Percentiles rank a stretch among this genome's conserved stretches.
These are phyloP conservation scores for Chaetomiaceae sp. DNA, from an alignment of 2,329 filamentous ascomycete genomes.

Conservation along the genomic window DNA sequence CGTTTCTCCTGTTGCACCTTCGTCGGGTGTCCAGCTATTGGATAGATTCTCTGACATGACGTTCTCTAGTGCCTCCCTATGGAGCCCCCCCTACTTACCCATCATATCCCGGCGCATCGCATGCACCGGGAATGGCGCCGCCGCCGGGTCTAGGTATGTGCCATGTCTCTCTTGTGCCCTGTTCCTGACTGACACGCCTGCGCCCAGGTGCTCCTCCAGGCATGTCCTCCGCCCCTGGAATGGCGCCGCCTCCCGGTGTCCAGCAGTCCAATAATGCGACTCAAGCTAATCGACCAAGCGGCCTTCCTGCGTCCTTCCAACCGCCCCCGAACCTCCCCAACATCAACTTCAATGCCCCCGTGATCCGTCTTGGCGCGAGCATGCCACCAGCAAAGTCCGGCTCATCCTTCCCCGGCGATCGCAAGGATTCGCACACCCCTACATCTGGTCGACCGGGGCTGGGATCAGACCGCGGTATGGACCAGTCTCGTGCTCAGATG, in stretches of 20 bases:
- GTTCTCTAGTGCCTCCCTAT: slow-evolving; percentile 53
- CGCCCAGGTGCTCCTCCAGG: slow-evolving; percentile 67
- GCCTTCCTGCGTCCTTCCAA: slow-evolving; percentile 79
- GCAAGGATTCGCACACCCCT: slow-evolving; percentile 44
- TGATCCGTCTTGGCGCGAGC: slow-evolving; percentile 81
- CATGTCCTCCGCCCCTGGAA: slow-evolving; percentile 76
- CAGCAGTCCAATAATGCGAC: slow-evolving; percentile 64
- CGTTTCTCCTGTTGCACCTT: slow-evolving; percentile 1
- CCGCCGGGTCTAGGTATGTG: slow-evolving; percentile 77
- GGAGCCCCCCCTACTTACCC: slow-evolving; percentile 71
- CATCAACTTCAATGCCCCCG: slow-evolving; percentile 96
- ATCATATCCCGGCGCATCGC: slow-evolving; percentile 58
- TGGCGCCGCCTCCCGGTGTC: slow-evolving; percentile 72
- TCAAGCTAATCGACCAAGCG: slow-evolving; percentile 74
- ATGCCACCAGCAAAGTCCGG: slow-evolving; percentile 58
- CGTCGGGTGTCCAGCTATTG: neutral
- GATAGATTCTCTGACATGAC: slow-evolving; percentile 9
- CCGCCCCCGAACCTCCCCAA: slow-evolving; percentile 88
- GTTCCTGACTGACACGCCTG: slow-evolving; percentile 12
- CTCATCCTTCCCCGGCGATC: slow-evolving; percentile 36
- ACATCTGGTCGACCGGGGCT: slow-evolving; percentile 43
- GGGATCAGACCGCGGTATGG: slow-evolving; percentile 61
- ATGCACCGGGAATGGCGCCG: slow-evolving; percentile 65
- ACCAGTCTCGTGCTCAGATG: slow-evolving; percentile 62
- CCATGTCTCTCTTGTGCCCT: neutral